Conservation (phyloP, 768 basidiomycete genomes). For the Tulasnella sp. region DNA sequence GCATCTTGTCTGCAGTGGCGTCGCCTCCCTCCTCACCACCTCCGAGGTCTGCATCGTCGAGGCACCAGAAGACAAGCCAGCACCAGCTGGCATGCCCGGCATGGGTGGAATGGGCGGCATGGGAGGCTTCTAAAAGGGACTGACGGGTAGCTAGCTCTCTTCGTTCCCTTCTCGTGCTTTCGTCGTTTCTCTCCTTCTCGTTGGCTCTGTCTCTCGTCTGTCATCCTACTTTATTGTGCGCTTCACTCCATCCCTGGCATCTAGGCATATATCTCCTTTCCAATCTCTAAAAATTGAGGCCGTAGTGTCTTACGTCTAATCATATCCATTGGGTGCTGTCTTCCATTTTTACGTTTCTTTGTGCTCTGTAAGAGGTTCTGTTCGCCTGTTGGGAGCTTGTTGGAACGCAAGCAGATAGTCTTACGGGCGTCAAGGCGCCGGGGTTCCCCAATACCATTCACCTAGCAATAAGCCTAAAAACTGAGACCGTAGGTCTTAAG, state of each 20-base stretch:
- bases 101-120: conserved; percentile 53
- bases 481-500: background rate
- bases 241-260: background rate
- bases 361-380: background rate
- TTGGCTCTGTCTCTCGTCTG: background rate
- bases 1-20: conserved; percentile 45
- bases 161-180: background rate
- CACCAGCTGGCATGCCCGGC: conserved; percentile 45
- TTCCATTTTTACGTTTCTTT: no score
- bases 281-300: background rate
- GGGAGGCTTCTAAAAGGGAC: conserved; percentile 32
- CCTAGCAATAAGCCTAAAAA: no score
- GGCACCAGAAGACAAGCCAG: conserved; percentile 63
- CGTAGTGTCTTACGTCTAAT: background rate
- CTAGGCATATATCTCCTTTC: background rate
- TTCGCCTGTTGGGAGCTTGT: no score
- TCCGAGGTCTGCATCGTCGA: conserved; percentile 91
- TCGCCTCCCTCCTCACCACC: conserved; percentile 88
- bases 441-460: no score
- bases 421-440: no score
- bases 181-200: background rate
- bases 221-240: background rate
- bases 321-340: background rate
- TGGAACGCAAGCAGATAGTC: no score
- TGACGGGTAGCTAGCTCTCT: background rate